Evolutionary conservation across 176 grass and related monocot species (phyloP), one percentile per base, ranked within the genome.

Genomic region (Echinochloa phyllopogon): DNA sequence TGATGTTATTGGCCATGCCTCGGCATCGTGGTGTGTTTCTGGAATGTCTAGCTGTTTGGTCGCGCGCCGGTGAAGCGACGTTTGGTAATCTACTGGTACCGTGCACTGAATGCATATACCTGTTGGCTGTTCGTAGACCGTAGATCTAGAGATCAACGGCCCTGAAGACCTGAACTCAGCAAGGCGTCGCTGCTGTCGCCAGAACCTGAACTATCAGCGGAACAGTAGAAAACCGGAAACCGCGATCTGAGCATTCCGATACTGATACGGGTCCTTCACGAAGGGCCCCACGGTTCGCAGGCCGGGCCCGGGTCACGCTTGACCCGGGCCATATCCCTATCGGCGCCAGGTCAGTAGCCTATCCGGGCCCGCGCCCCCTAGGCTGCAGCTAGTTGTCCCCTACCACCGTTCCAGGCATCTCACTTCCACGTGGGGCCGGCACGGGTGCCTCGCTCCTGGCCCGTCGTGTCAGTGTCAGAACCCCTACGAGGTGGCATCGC

Each of bases 281-380:
- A 37, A 27, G 10, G 18, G 52, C 2, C 10, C 36, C 50, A 40
- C 73, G 1, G 15, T 7, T 9, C 47, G 10, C 11, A 6, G 23
- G 43, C 0, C 16, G 14, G 55, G 57, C 16, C 38, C 23, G 41
- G 68, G n/a, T 1, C 13, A 6, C 33, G 48, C 50, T 45, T 33
- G 58, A 39, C 29, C 17, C 6, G 69, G 77, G 62, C 76, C 60
- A 10, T 72, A 42, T 80, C 83, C 56, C 44, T 10, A 71, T 82
- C 65, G 13, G 44, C 58, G 88, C 79, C 88, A 87, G 79, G 79
- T 87, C 84, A 86, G 58, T 78, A 77, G 37, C 84, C 66, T 78
- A 58, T 36, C 0, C 58, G 79, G 88, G 38, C 56, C 83, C 87
- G 67, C 75, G 14, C 15, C 6, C 45, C 2, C 16, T n/a, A 21